phyloP scores from a whole-genome alignment of 2,329 filamentous ascomycete species.

The Neofusicoccum sp. region DNA sequence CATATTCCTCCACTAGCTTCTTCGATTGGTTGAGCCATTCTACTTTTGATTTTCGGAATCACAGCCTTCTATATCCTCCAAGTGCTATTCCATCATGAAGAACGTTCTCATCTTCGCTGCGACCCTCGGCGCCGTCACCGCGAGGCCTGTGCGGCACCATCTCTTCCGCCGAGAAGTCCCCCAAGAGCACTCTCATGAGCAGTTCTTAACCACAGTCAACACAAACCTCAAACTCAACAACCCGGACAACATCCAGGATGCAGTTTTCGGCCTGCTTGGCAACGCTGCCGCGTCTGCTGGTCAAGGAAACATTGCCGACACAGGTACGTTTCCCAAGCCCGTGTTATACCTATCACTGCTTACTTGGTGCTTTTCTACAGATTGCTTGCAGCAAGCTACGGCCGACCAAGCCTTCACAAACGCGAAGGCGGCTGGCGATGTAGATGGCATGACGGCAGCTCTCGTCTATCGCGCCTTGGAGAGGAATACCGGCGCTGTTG shows the following conservation, averaged over 20 bases:
- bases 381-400: slow-evolving; percentile 59
- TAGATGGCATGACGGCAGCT: slow-evolving; percentile 55
- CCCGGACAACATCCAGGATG: slow-evolving; percentile 48
- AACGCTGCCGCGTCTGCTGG: slow-evolving; percentile 50
- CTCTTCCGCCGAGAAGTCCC: slow-evolving; percentile 51
- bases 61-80: background rate
- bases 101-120: background rate
- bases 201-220: slow-evolving; percentile 48
- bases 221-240: slow-evolving; percentile 47
- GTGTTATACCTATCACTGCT: background rate
- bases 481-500: slow-evolving; percentile 60
- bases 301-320: slow-evolving; percentile 49
- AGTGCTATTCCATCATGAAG: background rate
- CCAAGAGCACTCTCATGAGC: slow-evolving; percentile 57
- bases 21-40: background rate
- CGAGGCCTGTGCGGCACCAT: slow-evolving; percentile 24
- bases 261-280: slow-evolving; percentile 55
- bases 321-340: slow-evolving; percentile 28
- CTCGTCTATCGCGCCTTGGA: slow-evolving; percentile 57
- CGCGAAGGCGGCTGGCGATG: slow-evolving; percentile 53
- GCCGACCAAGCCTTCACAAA: slow-evolving; percentile 62
- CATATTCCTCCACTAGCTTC: background rate
- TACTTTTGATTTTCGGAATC: background rate
- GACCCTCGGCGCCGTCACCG: slow-evolving; percentile 30
- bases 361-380: slow-evolving; percentile 26